Base-by-base conservation (phyloP, 371 early-diverging fungal species). In the Actinomucor elegans region DNA sequence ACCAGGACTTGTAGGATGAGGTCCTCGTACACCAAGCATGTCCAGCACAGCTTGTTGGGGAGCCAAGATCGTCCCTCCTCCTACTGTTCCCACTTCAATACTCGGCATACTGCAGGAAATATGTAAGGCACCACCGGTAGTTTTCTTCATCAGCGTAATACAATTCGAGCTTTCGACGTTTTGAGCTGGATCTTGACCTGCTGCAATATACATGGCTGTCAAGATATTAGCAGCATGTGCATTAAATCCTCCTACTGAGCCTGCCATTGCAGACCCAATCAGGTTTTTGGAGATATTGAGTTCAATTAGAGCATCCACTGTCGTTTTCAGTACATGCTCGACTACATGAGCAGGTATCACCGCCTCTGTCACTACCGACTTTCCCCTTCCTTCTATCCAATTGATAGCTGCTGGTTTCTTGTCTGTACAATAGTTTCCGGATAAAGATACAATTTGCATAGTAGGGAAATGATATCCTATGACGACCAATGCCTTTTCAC, bases 131-230 rank as follows among this genome's bases (percentile, higher is more conserved):
- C 76, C 67, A 12, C 85, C 89, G 32, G 86, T 74, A 58, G 91
- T 87, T 42, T 88, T 72, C 72, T 94, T 91, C 98, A 98, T 98
- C 65, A 94, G 60, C 0, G 97, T 94, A 38, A 97, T 93, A 75
- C 98, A 98, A 57, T 91, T 90, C 12, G 93, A 92, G 32, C 89
- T 88, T 69, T 97, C 98, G 27, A 98, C 94, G 59, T 95, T 94
- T 61, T 98, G 98, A 3, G 96, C 98, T 1, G 97, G 96, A 63
- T 98, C 98, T 71, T 98, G 98, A 27, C 98, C 98, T 17, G 96
- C 91, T 1, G 98, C 98, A 14, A 98, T 48, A 64, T 85, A 98
- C 5, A 97, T 77, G n/a, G 96, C 96, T 0, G 97, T 95, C 55
- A 98, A 68, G 48, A 93, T 94, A 59, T 97, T 98, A 58, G 96